Conservation (phyloP, 768 basidiomycete genomes). For the Tephrocybe sp. region DNA sequence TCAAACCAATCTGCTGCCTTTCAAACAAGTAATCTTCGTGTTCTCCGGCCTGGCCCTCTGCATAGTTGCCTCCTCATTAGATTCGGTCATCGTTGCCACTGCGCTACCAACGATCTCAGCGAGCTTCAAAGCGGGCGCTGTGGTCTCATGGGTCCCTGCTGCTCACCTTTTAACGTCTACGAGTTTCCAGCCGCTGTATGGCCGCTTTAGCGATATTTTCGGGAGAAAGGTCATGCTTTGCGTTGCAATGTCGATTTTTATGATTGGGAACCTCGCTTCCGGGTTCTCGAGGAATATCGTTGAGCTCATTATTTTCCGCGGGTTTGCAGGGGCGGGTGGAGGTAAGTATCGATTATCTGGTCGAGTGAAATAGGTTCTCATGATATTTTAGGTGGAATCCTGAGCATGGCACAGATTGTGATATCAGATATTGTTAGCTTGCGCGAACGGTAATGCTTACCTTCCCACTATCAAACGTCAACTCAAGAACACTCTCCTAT, state of each 20-base stretch:
- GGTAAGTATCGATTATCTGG: constrained; percentile 27
- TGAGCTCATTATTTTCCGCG: constrained; percentile 69
- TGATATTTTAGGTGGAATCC: constrained; percentile 46
- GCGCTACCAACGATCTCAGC: constrained; percentile 71
- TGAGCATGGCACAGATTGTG: constrained; percentile 70
- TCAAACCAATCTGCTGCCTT: constrained; percentile 75
- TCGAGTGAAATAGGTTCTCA: background rate
- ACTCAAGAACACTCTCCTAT: background rate
- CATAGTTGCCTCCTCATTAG: constrained; percentile 59
- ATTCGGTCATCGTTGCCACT: constrained; percentile 75
- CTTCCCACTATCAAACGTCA: background rate
- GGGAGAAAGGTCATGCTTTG: constrained; percentile 63
- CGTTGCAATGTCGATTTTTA: constrained; percentile 60
- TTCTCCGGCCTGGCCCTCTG: constrained; percentile 63
- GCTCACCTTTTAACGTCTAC: constrained; percentile 70
- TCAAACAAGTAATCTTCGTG: constrained; percentile 60
- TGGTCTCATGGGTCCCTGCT: constrained; percentile 72
- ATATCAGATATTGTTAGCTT: constrained; percentile 73
- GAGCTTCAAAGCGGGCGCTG: constrained; percentile 62
- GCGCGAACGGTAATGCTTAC: constrained; percentile 50
- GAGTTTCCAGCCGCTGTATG: constrained; percentile 61
- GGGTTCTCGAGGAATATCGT: constrained; percentile 66
- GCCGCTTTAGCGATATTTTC: constrained; percentile 66
- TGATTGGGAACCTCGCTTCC: constrained; percentile 64
- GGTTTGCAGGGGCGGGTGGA: constrained; percentile 68